phyloP scores from a whole-genome alignment of 176 grass and related monocot genomes.

The Microstegium vimineum region DNA sequence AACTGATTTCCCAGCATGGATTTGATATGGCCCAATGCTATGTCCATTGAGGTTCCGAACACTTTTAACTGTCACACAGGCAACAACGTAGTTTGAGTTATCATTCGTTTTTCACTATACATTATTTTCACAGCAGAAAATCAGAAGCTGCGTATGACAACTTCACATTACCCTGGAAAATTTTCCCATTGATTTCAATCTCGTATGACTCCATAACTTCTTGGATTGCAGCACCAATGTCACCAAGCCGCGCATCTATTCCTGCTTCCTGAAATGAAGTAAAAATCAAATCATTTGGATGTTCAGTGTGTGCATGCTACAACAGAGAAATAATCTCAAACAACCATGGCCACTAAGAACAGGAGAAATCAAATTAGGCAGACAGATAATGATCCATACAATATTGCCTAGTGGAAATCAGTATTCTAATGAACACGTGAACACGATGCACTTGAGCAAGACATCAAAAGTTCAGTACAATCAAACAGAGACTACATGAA shows the following conservation, averaged over 20 bases:
- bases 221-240: constrained; percentile 97
- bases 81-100: background rate
- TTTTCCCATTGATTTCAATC: constrained; percentile 98
- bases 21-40: constrained; percentile 97
- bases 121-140: background rate
- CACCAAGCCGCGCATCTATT: constrained; percentile 91
- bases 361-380: background rate
- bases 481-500: background rate
- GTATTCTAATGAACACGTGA: background rate
- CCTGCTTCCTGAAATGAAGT: constrained; percentile 76
- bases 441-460: background rate
- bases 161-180: constrained; percentile 65
- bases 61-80: constrained; percentile 78
- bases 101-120: background rate
- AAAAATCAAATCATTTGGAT: background rate
- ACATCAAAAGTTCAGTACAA: background rate
- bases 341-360: background rate
- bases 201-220: constrained; percentile 99
- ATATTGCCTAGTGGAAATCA: background rate
- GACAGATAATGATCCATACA: background rate
- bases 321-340: background rate
- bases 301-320: background rate
- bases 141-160: background rate
- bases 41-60: constrained; percentile 92
- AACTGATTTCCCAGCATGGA: constrained; percentile 97